A percentile compares a stretch with the other conserved stretches of the same genome.
Evolutionary conservation across 2,329 filamentous ascomycete species (phyloP).

Genomic region (Ophiocordyceps sinensis): DNA sequence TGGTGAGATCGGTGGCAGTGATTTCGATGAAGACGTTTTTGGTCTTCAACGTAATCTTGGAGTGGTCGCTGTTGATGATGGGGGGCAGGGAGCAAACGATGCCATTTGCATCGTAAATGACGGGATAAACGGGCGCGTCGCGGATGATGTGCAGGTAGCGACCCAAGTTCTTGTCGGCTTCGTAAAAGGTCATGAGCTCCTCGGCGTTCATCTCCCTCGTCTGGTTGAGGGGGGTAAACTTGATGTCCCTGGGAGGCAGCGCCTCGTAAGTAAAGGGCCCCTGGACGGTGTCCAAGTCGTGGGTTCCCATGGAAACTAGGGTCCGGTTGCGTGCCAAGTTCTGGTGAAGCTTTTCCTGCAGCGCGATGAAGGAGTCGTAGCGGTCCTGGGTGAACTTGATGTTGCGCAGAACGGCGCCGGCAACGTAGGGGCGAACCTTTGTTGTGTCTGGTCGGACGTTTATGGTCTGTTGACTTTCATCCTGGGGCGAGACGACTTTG

Average conservation of each 20-base stretch:
- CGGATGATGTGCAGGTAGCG: constrained; percentile 88
- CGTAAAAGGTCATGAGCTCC: constrained; percentile 89
- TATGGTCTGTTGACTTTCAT: constrained; percentile 64
- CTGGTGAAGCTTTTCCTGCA: constrained; percentile 96
- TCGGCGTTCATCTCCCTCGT: constrained; percentile 73
- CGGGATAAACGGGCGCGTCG: constrained; percentile 86
- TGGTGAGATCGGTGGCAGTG: constrained; percentile 89
- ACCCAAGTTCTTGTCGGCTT: constrained; percentile 83
- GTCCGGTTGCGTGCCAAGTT: constrained; percentile 89
- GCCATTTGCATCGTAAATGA: constrained; percentile 81
- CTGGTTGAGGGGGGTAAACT: constrained; percentile 84
- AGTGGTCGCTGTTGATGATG: constrained; percentile 95
- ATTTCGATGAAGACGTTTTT: constrained; percentile 95
- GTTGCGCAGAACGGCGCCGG: constrained; percentile 77
- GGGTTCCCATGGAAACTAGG: constrained; percentile 91
- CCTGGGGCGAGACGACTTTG: constrained; percentile 54
- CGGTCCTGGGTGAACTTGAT: constrained; percentile 82
- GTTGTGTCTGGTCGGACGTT: constrained; percentile 63
- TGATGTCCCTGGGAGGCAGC: constrained; percentile 77
- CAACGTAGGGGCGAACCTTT: constrained; percentile 74
- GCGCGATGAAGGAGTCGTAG: constrained; percentile 93
- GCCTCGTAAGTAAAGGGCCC: constrained; percentile 97
- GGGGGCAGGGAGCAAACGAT: constrained; percentile 87
- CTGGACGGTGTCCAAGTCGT: constrained; percentile 85
- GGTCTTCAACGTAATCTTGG: constrained; percentile 84